A percentile compares a stretch with the other conserved stretches of the same genome.
Evolutionary conservation across 108 stramenopile genomes (phyloP).

Genomic region (Parmales sp.): DNA sequence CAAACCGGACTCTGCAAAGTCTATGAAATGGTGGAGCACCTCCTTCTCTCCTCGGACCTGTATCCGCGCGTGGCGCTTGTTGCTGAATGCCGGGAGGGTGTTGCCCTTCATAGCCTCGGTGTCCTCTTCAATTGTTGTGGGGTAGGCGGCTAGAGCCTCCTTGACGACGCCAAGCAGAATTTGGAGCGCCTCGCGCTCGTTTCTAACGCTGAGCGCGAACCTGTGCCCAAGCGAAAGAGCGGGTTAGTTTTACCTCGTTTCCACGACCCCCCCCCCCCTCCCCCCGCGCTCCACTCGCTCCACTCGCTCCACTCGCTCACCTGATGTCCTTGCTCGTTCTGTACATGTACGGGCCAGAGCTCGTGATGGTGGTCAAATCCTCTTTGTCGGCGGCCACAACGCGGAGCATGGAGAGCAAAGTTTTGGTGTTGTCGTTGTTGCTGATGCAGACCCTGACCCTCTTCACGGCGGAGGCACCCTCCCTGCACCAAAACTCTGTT

Average conservation of each 20-base stretch:
- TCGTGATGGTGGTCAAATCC: conserved; percentile 49
- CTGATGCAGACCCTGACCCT: conserved; percentile 82
- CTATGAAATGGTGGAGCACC: conserved; percentile 68
- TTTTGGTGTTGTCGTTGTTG: conserved; percentile 89
- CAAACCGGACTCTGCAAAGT: conserved; percentile 60
- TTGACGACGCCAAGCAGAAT: conserved; percentile 47
- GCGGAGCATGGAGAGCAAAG: conserved; percentile 67
- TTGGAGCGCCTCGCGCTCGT: conserved; percentile 68
- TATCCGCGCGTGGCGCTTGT: conserved; percentile 72
- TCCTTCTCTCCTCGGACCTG: conserved; percentile 82
- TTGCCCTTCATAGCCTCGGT: conserved; percentile 48
- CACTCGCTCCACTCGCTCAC: not conserved
- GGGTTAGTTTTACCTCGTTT: no score
- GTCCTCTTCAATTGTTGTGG: conserved; percentile 68
- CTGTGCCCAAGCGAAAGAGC: no score
- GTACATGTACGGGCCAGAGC: conserved; percentile 16
- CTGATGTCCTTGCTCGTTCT: not conserved
- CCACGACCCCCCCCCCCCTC: no score
- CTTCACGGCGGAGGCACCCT: conserved; percentile 51
- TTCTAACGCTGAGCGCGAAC: conserved; percentile 56
- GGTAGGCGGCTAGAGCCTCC: conserved; percentile 53
- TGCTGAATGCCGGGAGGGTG: conserved; percentile 63
- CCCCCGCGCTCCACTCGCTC: not conserved
- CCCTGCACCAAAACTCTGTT: conserved; percentile 76
- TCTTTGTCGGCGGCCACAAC: conserved; percentile 55